phyloP scores from a whole-genome alignment of 1,284 basidiomycete species.

The Malassezia obtusa region DNA sequence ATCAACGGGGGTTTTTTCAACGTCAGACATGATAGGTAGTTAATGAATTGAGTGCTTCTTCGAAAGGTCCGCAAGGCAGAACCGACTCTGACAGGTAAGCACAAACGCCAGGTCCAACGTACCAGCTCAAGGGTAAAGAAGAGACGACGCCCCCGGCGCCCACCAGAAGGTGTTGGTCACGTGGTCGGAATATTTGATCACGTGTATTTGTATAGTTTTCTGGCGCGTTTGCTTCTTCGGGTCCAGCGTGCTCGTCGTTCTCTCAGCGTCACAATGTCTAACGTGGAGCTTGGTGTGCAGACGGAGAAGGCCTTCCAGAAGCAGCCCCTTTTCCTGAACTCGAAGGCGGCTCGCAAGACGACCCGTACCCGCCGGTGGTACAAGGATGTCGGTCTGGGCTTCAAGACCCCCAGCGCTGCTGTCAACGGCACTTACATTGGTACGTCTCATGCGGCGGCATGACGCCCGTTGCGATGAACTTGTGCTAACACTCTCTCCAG shows the following conservation, averaged over 20 bases:
- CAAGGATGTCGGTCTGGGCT: conserved; percentile 56
- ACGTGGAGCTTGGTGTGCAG: conserved; percentile 46
- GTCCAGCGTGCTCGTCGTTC: conserved; percentile 13
- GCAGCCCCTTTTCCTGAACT: conserved; percentile 95
- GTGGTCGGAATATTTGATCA: background rate
- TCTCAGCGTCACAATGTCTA: conserved; percentile 36
- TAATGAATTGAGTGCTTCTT: conserved; percentile 34
- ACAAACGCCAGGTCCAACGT: background rate
- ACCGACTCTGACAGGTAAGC: conserved; percentile 14
- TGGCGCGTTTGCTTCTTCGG: conserved; percentile 20
- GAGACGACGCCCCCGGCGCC: background rate
- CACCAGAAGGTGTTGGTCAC: background rate
- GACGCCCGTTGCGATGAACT: conserved; percentile 4
- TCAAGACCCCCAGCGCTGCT: conserved; percentile 78
- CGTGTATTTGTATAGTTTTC: conserved; percentile 8
- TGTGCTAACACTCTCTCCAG: conserved; percentile 50
- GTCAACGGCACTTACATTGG: conserved; percentile 92
- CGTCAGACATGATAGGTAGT: conserved; percentile 43
- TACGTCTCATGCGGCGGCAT: conserved; percentile 19
- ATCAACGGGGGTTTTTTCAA: conserved; percentile 51
- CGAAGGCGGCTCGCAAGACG: conserved; percentile 80
- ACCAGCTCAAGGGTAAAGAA: conserved; percentile 18
- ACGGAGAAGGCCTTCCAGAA: conserved; percentile 60
- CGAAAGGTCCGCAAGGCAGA: conserved; percentile 34
- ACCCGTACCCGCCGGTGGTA: conserved; percentile 98